Evolutionary conservation across 106 monocot species (phyloP), one percentile per base, ranked within the genome.

Genomic region (Amphibolis antarctica): DNA sequence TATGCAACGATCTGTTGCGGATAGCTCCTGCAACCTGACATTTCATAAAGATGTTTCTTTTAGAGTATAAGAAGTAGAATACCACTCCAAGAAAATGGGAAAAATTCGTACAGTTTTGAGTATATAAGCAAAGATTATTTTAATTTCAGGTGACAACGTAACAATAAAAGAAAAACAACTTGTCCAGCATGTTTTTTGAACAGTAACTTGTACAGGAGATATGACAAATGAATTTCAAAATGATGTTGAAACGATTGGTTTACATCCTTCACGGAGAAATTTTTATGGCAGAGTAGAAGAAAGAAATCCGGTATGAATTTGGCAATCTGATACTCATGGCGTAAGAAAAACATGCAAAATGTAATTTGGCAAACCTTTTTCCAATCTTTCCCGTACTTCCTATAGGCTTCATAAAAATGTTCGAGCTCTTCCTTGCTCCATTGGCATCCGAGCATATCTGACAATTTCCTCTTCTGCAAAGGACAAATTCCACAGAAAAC

Each of bases 351-450:
- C 43, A 49, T 7, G 27, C 58, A 53, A 17, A 74, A 76, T 9
- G n/a, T 59, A 11, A 57, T 46, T 14, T 5, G 44, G 15, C 53
- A 62, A 24, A 89, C 89, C 85, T 90, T 85, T 75, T 71, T 85
- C 89, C 89, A 90, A 60, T 90, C 82, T 58, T 76, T 85, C 46
- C 82, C 89, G 76, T 78, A 67, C 60, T 78, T 90, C 9, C 89
- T 72, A 50, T 85, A 90, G 25, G 85, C 80, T 67, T 80, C 85
- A 68, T 90, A 85, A 49, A 90, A 90, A 24, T 74, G 89, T 44
- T 80, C 82, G 53, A 90, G 72, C 60, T 90, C 89, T 62, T 85
- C 85, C 74, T 78, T 80, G 46, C 78, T 78, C 89, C 89, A 90
- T 68, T 78, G 82, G 66, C 80, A 74, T 66, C 89, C 89, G 11